Evolutionary conservation across 2,329 filamentous ascomycete genomes (phyloP).

Genomic region (Hypoxylon sp.): DNA sequence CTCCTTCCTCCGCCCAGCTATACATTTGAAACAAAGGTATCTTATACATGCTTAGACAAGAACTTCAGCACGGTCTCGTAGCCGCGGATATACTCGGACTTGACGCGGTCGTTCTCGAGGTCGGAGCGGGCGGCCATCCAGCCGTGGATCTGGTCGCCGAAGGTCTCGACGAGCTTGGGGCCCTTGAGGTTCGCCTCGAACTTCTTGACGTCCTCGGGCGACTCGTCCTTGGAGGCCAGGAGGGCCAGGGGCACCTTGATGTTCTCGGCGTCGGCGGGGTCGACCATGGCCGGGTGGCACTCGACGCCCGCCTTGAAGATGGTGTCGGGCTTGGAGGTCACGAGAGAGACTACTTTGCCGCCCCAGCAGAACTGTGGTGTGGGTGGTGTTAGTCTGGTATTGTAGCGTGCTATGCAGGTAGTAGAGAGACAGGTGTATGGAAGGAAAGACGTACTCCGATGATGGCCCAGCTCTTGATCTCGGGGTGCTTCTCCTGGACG

Average conservation of each 20-base stretch:
- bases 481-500: conserved; percentile 64
- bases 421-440: conserved; percentile 10
- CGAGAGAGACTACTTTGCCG: conserved; percentile 72
- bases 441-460: conserved; percentile 64
- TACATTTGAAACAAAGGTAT: neutral
- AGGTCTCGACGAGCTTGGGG: conserved; percentile 74
- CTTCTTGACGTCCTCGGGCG: conserved; percentile 65
- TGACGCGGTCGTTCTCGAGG: conserved; percentile 67
- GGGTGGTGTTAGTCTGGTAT: conserved; percentile 15
- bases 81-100: conserved; percentile 71
- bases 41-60: conserved; percentile 63
- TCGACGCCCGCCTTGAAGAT: conserved; percentile 67
- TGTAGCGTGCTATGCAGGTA: conserved; percentile 8
- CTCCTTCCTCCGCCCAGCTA: neutral
- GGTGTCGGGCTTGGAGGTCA: conserved; percentile 63
- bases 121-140: conserved; percentile 79
- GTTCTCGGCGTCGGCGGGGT: conserved; percentile 68
- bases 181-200: conserved; percentile 66
- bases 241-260: conserved; percentile 72
- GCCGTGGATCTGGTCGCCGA: conserved; percentile 75
- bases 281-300: conserved; percentile 73
- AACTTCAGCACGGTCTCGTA: conserved; percentile 71
- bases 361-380: conserved; percentile 74
- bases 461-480: conserved; percentile 70
- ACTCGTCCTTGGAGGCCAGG: conserved; percentile 76